These are phyloP conservation scores for Gigaspora rosea DNA, from an alignment of 192 early-diverging fungal species.

Conservation along the genomic window DNA sequence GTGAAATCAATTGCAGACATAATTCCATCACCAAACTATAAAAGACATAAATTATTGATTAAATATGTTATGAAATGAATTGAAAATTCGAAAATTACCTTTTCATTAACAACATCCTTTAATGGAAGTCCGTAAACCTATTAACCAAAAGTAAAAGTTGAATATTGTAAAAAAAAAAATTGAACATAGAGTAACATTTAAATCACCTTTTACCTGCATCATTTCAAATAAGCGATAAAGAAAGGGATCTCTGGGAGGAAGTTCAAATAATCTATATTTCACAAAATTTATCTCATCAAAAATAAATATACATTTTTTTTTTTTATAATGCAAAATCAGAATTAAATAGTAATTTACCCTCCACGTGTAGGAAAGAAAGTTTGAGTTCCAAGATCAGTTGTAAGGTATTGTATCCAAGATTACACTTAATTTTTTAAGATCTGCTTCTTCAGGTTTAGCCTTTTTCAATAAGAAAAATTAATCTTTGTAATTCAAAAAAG, in stretches of 20 bases:
- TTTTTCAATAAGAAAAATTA: conserved; percentile 7
- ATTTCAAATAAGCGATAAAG: conserved; percentile 51
- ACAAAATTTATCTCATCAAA: conserved; percentile 1
- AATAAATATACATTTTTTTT: not conserved
- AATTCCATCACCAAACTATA: conserved; percentile 54
- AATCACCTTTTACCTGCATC: conserved; percentile 33
- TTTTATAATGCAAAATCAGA: no score
- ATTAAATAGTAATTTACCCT: conserved; percentile 36
- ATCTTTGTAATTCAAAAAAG: not conserved
- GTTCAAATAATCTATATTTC: conserved; percentile 34
- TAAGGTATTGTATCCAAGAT: conserved; percentile 39
- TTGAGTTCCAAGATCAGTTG: conserved; percentile 32
- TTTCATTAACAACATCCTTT: conserved; percentile 50
- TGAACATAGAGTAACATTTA: not conserved
- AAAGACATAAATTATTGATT: conserved; percentile 11
- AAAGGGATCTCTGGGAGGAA: conserved; percentile 49
- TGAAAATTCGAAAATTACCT: conserved; percentile 26
- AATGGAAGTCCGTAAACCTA: conserved; percentile 46
- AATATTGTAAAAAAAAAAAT: not conserved
- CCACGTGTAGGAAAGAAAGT: conserved; percentile 46
- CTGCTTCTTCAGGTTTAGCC: conserved; percentile 45
- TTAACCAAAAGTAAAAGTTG: not conserved
- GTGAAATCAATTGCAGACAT: conserved; percentile 54
- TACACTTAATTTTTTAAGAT: conserved; percentile 37
- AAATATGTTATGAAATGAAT: not conserved